phyloP scores from a whole-genome alignment of 2,329 filamentous ascomycete species.

The Microdochium bolleyi region DNA sequence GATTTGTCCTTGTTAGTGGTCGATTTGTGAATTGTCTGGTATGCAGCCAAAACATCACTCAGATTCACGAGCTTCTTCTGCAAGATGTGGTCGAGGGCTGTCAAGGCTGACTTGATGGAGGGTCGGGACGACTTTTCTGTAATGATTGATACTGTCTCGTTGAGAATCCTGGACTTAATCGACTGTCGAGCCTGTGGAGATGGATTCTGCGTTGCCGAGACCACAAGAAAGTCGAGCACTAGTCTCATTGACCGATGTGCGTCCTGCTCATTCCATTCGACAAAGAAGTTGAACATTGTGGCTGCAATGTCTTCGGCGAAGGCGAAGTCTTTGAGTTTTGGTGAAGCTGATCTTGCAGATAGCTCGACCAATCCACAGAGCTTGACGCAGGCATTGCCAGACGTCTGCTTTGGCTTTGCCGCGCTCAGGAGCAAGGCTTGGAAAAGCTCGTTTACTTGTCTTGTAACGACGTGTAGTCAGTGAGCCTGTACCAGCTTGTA shows the following conservation, averaged over 20 bases:
- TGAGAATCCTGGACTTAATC: constrained; percentile 37
- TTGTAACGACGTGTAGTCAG: constrained; percentile 7
- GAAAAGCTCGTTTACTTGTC: constrained; percentile 33
- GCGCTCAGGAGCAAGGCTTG: constrained; percentile 38
- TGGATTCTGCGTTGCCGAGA: constrained; percentile 43
- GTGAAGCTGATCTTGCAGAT: constrained; percentile 40
- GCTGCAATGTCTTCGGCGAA: constrained; percentile 40
- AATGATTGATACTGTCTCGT: constrained; percentile 50
- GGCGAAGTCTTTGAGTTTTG: constrained; percentile 36
- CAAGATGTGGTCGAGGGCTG: constrained; percentile 58
- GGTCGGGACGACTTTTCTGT: constrained; percentile 52
- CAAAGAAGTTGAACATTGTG: constrained; percentile 51
- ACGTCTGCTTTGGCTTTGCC: constrained; percentile 44
- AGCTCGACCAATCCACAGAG: constrained; percentile 56
- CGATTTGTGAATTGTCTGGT: constrained; percentile 22
- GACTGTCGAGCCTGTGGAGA: constrained; percentile 22
- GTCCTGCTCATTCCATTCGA: constrained; percentile 61
- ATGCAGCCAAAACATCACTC: constrained; percentile 34
- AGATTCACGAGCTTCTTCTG: constrained; percentile 48
- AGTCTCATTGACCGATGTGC: constrained; percentile 56
- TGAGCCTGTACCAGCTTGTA: not conserved
- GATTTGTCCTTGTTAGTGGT: constrained; percentile 16
- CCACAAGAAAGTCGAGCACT: constrained; percentile 48
- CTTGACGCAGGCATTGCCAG: constrained; percentile 49
- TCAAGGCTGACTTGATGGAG: constrained; percentile 62